These are phyloP conservation scores for Corinectria fuckeliana DNA, from an alignment of 2,329 filamentous ascomycete species.

Conservation along the genomic window DNA sequence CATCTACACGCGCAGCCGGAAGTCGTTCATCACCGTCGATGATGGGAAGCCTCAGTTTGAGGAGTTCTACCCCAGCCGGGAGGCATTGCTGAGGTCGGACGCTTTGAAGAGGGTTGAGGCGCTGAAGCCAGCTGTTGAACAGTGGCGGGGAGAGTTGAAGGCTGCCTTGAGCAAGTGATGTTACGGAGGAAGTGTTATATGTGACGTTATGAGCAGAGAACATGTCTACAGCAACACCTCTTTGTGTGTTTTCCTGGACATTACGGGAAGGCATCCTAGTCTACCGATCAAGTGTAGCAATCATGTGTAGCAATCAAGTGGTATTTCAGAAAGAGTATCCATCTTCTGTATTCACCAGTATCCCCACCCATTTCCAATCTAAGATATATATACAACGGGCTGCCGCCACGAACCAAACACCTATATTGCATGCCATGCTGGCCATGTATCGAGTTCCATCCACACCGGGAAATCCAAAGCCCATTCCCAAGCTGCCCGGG, in stretches of 20 bases:
- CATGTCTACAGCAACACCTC: not conserved
- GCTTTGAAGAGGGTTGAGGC: constrained; percentile 40
- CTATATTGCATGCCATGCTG: constrained; percentile 18
- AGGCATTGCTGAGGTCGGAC: constrained; percentile 43
- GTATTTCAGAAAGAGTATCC: constrained; percentile 24
- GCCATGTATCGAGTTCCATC: constrained; percentile 21
- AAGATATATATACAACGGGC: constrained; percentile 29
- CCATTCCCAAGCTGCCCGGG: not conserved
- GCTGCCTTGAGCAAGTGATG: not conserved
- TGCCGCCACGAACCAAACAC: constrained; percentile 22
- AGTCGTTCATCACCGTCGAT: constrained; percentile 46
- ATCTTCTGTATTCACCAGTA: constrained; percentile 30
- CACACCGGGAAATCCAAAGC: constrained; percentile 15
- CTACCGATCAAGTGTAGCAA: too few relatives aligned
- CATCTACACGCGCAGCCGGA: constrained; percentile 50
- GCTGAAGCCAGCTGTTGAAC: constrained; percentile 30
- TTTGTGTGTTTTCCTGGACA: not conserved
- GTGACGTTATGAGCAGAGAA: not conserved
- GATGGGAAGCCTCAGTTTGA: constrained; percentile 47
- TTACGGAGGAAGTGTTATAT: not conserved
- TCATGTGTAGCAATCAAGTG: constrained; percentile 17
- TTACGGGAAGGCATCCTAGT: constrained; percentile 10
- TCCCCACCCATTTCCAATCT: constrained; percentile 26
- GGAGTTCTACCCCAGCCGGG: constrained; percentile 42
- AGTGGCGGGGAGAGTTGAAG: constrained; percentile 28